Evolutionary conservation across 2,329 filamentous ascomycete species (phyloP).

Genomic region (Exutisphaerella laricina): DNA sequence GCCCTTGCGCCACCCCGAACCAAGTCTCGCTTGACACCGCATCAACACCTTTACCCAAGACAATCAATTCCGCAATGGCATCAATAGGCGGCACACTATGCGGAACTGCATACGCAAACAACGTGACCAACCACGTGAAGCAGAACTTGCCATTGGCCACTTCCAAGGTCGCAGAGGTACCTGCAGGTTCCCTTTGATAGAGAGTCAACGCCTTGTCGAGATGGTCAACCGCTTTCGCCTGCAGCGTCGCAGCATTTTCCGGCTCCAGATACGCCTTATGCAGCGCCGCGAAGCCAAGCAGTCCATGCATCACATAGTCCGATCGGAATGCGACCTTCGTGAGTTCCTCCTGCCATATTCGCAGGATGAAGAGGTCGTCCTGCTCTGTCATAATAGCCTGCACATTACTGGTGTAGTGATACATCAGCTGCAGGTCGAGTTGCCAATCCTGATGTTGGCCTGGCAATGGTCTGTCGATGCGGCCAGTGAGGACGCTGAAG

Average conservation of each 20-base stretch:
- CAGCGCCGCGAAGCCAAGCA: constrained; percentile 29
- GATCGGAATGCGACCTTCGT: constrained; percentile 26
- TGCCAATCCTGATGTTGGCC: constrained; percentile 25
- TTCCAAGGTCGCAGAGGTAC: constrained; percentile 15
- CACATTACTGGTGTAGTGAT: constrained; percentile 26
- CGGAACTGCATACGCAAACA: constrained; percentile 29
- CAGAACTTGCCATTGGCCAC: constrained; percentile 28
- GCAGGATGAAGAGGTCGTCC: constrained; percentile 17
- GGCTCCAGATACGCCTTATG: constrained; percentile 27
- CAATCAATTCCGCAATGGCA: constrained; percentile 27
- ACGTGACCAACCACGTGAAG: constrained; percentile 27
- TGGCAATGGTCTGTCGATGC: constrained; percentile 22
- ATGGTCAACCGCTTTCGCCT: constrained; percentile 28
- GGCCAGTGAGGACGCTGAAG: constrained; percentile 24
- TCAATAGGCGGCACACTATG: constrained; percentile 27
- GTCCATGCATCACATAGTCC: constrained; percentile 28
- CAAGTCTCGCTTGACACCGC: constrained; percentile 23
- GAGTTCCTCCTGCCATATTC: constrained; percentile 27
- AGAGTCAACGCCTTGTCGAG: constrained; percentile 28
- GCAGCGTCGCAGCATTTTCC: constrained; percentile 19
- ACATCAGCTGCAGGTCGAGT: constrained; percentile 30
- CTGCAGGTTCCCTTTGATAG: constrained; percentile 21
- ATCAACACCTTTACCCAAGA: constrained; percentile 26
- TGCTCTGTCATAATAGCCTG: constrained; percentile 24
- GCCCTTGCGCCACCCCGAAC: constrained; percentile 28